phyloP scores from a whole-genome alignment of 352 stramenopile species.

The Thalassiosira hispida region DNA sequence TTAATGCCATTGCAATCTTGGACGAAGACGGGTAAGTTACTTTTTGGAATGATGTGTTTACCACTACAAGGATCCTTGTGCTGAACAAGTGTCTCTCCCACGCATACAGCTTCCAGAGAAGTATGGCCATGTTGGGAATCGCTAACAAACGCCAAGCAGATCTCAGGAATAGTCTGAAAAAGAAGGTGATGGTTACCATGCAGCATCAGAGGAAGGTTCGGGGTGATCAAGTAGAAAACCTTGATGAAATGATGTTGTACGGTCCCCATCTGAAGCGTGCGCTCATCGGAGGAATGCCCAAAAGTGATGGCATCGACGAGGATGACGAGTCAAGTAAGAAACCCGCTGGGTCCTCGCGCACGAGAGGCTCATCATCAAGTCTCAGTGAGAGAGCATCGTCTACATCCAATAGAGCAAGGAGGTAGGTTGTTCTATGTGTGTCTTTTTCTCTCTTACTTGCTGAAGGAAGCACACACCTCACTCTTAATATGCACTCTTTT shows the following conservation, averaged over 20 bases:
- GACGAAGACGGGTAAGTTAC: conserved; percentile 64
- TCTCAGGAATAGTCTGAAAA: conserved; percentile 62
- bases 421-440: conserved; percentile 15
- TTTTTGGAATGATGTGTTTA: not conserved
- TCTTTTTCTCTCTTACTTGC: conserved; percentile 2
- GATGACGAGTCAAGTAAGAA: conserved; percentile 52
- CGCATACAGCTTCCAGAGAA: conserved; percentile 50
- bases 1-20: conserved; percentile 82
- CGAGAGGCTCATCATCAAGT: conserved; percentile 22
- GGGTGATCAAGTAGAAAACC: conserved; percentile 47
- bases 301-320: conserved; percentile 47
- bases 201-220: conserved; percentile 42
- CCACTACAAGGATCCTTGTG: not conserved
- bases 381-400: conserved; percentile 36
- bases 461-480: not conserved
- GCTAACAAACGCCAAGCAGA: conserved; percentile 67
- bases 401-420: conserved; percentile 47
- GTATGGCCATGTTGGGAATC: conserved; percentile 66
- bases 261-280: conserved; percentile 61
- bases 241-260: conserved; percentile 62
- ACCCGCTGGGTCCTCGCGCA: conserved; percentile 15
- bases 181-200: conserved; percentile 48
- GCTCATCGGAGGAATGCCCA: conserved; percentile 57
- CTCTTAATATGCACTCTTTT: conserved; percentile 15
- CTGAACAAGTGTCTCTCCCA: not conserved